phyloP scores from a whole-genome alignment of 1,284 basidiomycete species.

The Kwoniella shivajii region DNA sequence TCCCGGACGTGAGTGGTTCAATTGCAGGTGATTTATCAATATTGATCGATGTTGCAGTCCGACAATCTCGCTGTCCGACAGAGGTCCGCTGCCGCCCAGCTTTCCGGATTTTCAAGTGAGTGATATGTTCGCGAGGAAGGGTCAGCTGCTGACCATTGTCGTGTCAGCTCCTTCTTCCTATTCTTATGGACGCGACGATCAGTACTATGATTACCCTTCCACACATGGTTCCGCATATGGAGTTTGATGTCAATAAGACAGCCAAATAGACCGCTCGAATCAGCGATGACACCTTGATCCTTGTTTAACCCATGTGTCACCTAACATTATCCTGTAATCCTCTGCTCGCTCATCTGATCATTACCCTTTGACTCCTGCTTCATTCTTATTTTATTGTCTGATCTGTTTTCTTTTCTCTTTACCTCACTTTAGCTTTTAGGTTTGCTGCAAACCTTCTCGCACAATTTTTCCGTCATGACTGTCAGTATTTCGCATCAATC shows the following conservation, averaged over 20 bases:
- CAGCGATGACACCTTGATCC: conserved; percentile 7
- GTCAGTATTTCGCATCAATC: background rate
- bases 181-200: conserved; percentile 1
- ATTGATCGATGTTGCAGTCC: background rate
- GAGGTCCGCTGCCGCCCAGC: conserved; percentile 15
- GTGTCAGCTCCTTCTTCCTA: conserved; percentile 3
- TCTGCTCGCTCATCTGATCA: background rate
- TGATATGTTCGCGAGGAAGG: background rate
- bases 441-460: background rate
- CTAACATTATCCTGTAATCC: background rate
- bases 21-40: background rate
- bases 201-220: conserved; percentile 15
- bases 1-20: conserved; percentile 28
- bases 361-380: background rate
- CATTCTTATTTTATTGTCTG: background rate
- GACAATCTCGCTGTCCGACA: conserved; percentile 20
- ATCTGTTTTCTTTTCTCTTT: background rate
- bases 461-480: too few relatives aligned
- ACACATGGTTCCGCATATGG: conserved; percentile 1
- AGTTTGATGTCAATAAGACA: background rate
- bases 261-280: too few relatives aligned
- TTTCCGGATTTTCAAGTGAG: conserved; percentile 13
- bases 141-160: background rate
- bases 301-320: conserved; percentile 4
- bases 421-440: background rate